phyloP scores from a whole-genome alignment of 495 filamentous ascomycete species.

The Wilcoxina mikolae region DNA sequence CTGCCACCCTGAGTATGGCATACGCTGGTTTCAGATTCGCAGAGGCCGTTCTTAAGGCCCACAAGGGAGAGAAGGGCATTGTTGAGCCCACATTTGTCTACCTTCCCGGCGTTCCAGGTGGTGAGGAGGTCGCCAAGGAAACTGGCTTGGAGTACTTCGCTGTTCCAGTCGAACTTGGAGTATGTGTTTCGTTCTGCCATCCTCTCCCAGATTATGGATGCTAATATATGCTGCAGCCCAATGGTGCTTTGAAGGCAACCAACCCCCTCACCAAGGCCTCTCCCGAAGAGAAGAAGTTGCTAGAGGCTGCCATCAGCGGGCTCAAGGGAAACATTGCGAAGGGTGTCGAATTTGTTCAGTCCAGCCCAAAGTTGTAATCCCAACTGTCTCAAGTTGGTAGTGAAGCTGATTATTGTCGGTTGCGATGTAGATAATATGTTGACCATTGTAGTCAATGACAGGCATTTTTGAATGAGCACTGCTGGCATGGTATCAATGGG shows the following conservation, averaged over 20 bases:
- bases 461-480: neutral
- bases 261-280: constrained; percentile 62
- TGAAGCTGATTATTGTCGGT: neutral
- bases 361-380: constrained; percentile 30
- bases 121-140: constrained; percentile 65
- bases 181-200: constrained; percentile 37
- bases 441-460: neutral
- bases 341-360: constrained; percentile 61
- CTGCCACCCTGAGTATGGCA: constrained; percentile 94
- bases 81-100: constrained; percentile 92
- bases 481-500: neutral
- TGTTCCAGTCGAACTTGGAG: constrained; percentile 82
- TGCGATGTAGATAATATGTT: neutral
- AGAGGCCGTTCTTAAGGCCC: constrained; percentile 67
- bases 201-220: no score
- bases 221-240: constrained; percentile 44
- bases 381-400: constrained; percentile 1
- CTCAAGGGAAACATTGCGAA: constrained; percentile 87
- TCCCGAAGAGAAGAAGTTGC: constrained; percentile 71
- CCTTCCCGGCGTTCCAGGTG: constrained; percentile 75
- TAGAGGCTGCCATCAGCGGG: constrained; percentile 55
- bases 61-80: constrained; percentile 70
- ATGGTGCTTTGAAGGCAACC: constrained; percentile 64
- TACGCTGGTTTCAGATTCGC: constrained; percentile 91
- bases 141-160: constrained; percentile 84